Percentiles rank a stretch among this genome's conserved stretches.
Evolutionary conservation across 345 rosid species (phyloP).

Genomic region (Linum trigynum): DNA sequence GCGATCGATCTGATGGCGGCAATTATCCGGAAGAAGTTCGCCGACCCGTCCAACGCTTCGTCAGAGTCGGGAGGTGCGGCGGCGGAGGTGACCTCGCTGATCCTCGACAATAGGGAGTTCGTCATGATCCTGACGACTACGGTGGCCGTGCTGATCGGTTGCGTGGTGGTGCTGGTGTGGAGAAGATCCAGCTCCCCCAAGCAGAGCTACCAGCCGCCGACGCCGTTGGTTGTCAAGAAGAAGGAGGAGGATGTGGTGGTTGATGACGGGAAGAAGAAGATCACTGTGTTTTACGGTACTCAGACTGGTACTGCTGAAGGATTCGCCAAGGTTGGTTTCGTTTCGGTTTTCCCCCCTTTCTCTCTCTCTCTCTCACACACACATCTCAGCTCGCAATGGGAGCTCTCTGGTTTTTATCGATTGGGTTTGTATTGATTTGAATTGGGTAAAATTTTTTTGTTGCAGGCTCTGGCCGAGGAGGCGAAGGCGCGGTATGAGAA

Average conservation of each 20-base stretch:
- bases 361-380: not conserved
- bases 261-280: constrained; percentile 47
- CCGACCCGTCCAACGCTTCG: constrained; percentile 57
- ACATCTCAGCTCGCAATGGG: not conserved
- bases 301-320: constrained; percentile 88
- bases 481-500: constrained; percentile 79
- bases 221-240: constrained; percentile 47
- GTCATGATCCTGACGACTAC: constrained; percentile 74
- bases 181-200: constrained; percentile 54
- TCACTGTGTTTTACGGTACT: constrained; percentile 63
- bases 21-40: constrained; percentile 51
- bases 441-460: not conserved
- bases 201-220: constrained; percentile 37
- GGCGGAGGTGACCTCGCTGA: constrained; percentile 35
- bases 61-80: constrained; percentile 15
- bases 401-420: not conserved
- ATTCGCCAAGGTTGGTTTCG: constrained; percentile 48
- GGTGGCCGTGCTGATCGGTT: constrained; percentile 77
- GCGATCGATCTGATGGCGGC: constrained; percentile 82
- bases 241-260: constrained; percentile 29
- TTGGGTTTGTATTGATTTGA: not conserved
- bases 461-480: constrained; percentile 73
- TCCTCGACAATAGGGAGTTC: constrained; percentile 57
- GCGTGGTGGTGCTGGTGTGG: constrained; percentile 64
- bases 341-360: not conserved